Evolutionary conservation across 345 rosid species (phyloP), one percentile per base, ranked within the genome.

Genomic region (Eucalyptus microcorys): DNA sequence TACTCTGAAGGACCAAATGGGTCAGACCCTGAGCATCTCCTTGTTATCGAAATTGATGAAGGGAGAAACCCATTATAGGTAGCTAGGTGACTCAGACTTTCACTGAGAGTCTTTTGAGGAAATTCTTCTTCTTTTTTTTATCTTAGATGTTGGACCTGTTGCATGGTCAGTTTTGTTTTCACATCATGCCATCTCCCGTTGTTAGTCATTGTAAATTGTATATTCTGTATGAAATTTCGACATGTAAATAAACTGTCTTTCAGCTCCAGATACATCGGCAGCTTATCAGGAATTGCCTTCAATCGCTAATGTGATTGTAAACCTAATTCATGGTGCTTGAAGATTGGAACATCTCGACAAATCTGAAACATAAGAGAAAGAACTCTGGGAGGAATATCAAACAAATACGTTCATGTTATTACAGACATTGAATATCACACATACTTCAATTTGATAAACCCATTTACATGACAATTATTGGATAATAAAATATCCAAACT

Each of bases 1-100:
- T 97, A 98, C 86, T 87, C 95, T 1, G 96, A 97, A 94, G 99
- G 99, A 90, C 99, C 99, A 22, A 96, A 87, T 3, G 99, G 99
- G 13, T 97, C 99, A 9, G 94, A 94, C 90, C 96, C 95, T 3
- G 92, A 94, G 40, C 92, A 92, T 88, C 92, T 95, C 13, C 94
- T 97, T 14, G 49, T 93, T 2, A 92, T 98, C 14, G 99, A 97
- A 86, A 96, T 98, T 22, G 99, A 98, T 87, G 96, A 96, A 90
- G 95, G 91, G 57, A 94, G 99, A 92, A 98, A 98, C 91, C 99
- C 99, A 5, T 92, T 94, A 86, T 92, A 86, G 57, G 57, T 91
- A 91, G 87, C 45, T 88, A 37, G 61, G 43, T 22, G 34, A 49
- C 6, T 49, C 5, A 10, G 66, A 40, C 27, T 47, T 45, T 47